Conservation (phyloP, 164 flowering plant genomes). For the Warburgia ugandensis region DNA sequence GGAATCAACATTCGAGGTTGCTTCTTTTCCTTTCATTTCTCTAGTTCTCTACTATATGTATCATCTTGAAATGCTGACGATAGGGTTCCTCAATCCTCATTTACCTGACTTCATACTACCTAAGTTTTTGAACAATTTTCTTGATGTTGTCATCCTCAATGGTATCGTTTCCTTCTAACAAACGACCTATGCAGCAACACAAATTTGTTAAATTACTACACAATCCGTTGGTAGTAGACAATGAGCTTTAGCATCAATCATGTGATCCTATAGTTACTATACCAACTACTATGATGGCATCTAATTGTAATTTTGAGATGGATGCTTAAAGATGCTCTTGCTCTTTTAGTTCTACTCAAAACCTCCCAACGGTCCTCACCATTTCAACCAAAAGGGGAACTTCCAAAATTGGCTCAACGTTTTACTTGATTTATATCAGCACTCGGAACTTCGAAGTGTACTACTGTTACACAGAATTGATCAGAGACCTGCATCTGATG, state of each 20-base stretch:
- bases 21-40: not conserved
- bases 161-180: not conserved
- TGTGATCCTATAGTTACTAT: too few relatives aligned
- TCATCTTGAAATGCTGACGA: not conserved
- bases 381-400: not conserved
- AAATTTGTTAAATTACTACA: too few relatives aligned
- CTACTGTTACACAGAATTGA: too few relatives aligned
- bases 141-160: not conserved
- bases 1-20: conserved; percentile 92
- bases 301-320: too few relatives aligned
- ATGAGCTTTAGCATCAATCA: not conserved
- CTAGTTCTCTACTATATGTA: not conserved
- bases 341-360: too few relatives aligned
- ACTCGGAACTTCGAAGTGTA: too few relatives aligned
- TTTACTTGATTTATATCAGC: too few relatives aligned
- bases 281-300: too few relatives aligned
- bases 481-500: not conserved
- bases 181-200: not conserved
- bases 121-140: not conserved
- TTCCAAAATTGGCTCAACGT: not conserved
- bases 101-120: too few relatives aligned
- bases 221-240: not conserved
- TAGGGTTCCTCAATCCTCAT: too few relatives aligned
- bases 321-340: too few relatives aligned
- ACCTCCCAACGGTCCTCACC: not conserved